These are phyloP conservation scores for Actinomortierella ambigua DNA, from an alignment of 371 early-diverging fungal species.

Conservation along the genomic window DNA sequence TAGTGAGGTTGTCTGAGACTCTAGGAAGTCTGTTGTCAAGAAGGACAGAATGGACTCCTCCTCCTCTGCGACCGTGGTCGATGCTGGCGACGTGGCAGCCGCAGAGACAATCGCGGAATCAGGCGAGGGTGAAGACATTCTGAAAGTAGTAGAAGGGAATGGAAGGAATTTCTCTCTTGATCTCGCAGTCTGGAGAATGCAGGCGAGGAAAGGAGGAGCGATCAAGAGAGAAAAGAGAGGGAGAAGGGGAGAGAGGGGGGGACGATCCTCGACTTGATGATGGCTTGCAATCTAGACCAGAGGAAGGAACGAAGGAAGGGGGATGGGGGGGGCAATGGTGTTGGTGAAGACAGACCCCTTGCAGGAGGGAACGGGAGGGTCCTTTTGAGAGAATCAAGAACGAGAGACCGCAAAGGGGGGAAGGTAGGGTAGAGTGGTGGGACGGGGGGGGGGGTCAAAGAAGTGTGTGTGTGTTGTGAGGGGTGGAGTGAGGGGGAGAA, in stretches of 20 bases:
- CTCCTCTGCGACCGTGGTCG: slow-evolving; percentile 17
- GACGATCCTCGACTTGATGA: slow-evolving; percentile 1
- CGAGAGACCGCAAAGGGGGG: background rate
- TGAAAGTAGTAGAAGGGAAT: no score
- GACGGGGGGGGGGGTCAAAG: slow-evolving; percentile 3
- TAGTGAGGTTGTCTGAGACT: slow-evolving; percentile 28
- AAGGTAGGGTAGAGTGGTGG: background rate
- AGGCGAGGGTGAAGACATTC: no score
- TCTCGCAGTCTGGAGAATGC: slow-evolving; percentile 5
- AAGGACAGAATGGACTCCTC: slow-evolving; percentile 45
- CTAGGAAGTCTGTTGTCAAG: slow-evolving; percentile 41
- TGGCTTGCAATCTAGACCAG: background rate
- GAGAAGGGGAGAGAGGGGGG: slow-evolving; percentile 1
- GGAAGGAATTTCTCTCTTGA: background rate
- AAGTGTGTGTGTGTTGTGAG: slow-evolving; percentile 2
- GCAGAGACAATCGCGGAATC: slow-evolving; percentile 6
- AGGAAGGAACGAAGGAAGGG: background rate
- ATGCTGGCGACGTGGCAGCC: background rate
- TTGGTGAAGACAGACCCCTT: background rate
- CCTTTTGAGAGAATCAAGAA: background rate
- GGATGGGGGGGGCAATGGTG: background rate
- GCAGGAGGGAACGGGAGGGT: background rate
- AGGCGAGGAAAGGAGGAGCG: slow-evolving; percentile 6
- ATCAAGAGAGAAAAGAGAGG: slow-evolving; percentile 14
- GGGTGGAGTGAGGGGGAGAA: background rate